Evolutionary conservation across 2,329 filamentous ascomycete species (phyloP).

Genomic region (Monosporascus sp.): DNA sequence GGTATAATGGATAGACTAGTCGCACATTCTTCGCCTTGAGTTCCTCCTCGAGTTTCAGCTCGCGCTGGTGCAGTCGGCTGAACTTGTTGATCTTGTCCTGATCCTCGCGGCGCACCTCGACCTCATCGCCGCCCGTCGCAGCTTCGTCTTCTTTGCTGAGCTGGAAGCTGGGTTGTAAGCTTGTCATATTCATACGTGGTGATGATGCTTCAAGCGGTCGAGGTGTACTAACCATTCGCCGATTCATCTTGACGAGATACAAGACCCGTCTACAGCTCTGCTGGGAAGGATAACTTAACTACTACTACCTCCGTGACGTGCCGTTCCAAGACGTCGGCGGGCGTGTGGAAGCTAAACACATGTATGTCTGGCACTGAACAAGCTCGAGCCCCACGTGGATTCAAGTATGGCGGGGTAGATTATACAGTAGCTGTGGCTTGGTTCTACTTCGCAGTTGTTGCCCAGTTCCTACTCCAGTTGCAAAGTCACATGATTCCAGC

Average conservation of each 20-base stretch:
- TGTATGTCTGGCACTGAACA: too few species aligned
- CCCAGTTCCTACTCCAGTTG: too few species aligned
- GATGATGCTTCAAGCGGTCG: neutral
- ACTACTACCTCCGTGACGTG: too few species aligned
- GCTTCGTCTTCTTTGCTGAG: slow-evolving; percentile 92
- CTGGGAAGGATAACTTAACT: too few species aligned
- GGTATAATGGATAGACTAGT: neutral
- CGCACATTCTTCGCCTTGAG: slow-evolving; percentile 72
- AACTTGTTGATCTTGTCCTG: slow-evolving; percentile 99
- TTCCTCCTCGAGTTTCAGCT: slow-evolving; percentile 72
- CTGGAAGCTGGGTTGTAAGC: slow-evolving; percentile 39
- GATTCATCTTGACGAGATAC: slow-evolving; percentile 22
- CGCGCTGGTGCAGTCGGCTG: slow-evolving; percentile 85
- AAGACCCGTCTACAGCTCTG: too few species aligned
- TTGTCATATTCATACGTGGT: neutral
- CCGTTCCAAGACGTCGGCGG: too few species aligned
- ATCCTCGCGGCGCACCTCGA: slow-evolving; percentile 91
- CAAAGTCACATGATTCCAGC: too few species aligned
- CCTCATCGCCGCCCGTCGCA: slow-evolving; percentile 60
- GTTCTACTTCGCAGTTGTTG: too few species aligned
- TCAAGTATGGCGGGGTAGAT: too few species aligned
- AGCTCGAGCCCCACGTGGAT: too few species aligned
- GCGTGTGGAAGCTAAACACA: too few species aligned
- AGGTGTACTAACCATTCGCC: slow-evolving; percentile 26
- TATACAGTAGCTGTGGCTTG: too few species aligned